Evolutionary conservation across 2,329 filamentous ascomycete species (phyloP).

Genomic region (Colletotrichum liaoningense): DNA sequence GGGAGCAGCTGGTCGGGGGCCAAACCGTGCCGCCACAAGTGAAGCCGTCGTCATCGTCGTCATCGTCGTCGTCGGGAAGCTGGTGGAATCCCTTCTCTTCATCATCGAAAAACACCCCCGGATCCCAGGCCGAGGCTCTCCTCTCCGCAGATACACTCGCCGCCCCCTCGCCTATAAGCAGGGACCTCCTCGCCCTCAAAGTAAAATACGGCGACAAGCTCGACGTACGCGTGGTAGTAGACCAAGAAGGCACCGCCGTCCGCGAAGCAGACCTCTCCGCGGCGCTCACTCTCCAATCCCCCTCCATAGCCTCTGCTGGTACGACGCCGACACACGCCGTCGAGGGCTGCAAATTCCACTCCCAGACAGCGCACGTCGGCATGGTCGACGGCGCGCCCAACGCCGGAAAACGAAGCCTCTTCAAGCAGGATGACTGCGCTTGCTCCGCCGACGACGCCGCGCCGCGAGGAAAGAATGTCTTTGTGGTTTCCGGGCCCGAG

Average conservation of each 20-base stretch:
- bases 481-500: slow-evolving; percentile 91
- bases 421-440: slow-evolving; percentile 36
- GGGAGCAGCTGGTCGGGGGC: slow-evolving; percentile 19
- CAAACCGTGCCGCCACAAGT: background rate
- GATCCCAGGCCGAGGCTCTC: slow-evolving; percentile 38
- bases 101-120: background rate
- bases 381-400: slow-evolving; percentile 38
- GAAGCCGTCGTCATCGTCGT: background rate
- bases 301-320: slow-evolving; percentile 47
- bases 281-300: slow-evolving; percentile 41
- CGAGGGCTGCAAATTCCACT: slow-evolving; percentile 42
- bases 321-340: slow-evolving; percentile 40
- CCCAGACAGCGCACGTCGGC: slow-evolving; percentile 41
- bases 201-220: slow-evolving; percentile 65
- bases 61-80: slow-evolving; percentile 34
- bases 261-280: slow-evolving; percentile 59
- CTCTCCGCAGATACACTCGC: slow-evolving; percentile 31
- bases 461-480: slow-evolving; percentile 66
- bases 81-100: slow-evolving; percentile 27
- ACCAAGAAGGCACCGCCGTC: slow-evolving; percentile 80
- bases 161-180: slow-evolving; percentile 63
- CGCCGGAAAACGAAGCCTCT: slow-evolving; percentile 14
- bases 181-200: slow-evolving; percentile 73
- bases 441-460: slow-evolving; percentile 40
- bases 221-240: slow-evolving; percentile 80